phyloP scores from a whole-genome alignment of 352 stramenopile genomes.

The Pythium phragmiticola region DNA sequence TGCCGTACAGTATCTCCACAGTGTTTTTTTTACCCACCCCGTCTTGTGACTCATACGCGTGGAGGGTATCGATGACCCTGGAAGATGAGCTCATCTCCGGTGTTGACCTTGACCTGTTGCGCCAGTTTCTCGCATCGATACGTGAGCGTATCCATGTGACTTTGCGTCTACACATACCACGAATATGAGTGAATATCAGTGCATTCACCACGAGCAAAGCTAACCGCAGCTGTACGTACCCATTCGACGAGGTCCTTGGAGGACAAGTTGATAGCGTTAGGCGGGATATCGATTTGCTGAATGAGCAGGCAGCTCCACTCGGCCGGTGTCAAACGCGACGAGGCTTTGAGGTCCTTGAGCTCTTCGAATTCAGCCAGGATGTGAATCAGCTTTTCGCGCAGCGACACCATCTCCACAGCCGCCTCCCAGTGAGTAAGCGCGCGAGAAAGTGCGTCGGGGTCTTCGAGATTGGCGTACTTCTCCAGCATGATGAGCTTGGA shows the following conservation, averaged over 20 bases:
- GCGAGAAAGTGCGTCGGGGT: slow-evolving; percentile 40
- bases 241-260: slow-evolving; percentile 34
- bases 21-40: background rate
- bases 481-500: slow-evolving; percentile 64
- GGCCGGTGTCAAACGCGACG: slow-evolving; percentile 32
- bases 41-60: slow-evolving; percentile 4
- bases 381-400: slow-evolving; percentile 53
- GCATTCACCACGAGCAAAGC: background rate
- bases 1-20: background rate
- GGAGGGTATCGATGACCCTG: slow-evolving; percentile 50
- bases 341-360: slow-evolving; percentile 28
- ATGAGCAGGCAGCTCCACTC: slow-evolving; percentile 42
- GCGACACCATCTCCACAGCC: slow-evolving; percentile 34
- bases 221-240: slow-evolving; percentile 29
- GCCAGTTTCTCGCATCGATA: slow-evolving; percentile 38
- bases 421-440: slow-evolving; percentile 51
- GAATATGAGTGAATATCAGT: background rate
- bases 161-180: slow-evolving; percentile 30
- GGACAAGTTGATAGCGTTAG: slow-evolving; percentile 13
- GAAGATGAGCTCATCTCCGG: slow-evolving; percentile 65
- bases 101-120: slow-evolving; percentile 42
- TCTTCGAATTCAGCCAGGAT: slow-evolving; percentile 39
- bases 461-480: slow-evolving; percentile 50
- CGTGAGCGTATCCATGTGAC: slow-evolving; percentile 44
- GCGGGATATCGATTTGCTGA: slow-evolving; percentile 35